Evolutionary conservation across 1,284 basidiomycete genomes (phyloP).

Genomic region (Thelephora terrestris): DNA sequence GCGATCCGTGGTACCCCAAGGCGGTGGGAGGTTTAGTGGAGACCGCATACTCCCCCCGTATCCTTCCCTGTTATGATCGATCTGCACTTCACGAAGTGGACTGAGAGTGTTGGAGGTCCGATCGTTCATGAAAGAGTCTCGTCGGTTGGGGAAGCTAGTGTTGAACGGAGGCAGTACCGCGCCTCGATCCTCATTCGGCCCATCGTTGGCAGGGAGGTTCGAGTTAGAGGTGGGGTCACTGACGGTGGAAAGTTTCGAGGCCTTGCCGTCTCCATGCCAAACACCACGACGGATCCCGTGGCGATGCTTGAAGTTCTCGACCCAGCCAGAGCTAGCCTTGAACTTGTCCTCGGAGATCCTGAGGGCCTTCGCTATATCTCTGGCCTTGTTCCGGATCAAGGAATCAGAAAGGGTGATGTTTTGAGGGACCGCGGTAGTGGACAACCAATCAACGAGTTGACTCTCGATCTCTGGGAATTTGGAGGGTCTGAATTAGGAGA

Average conservation of each 20-base stretch:
- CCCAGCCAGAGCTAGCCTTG: constrained; percentile 86
- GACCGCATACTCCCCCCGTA: neutral
- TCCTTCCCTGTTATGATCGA: neutral
- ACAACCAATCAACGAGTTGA: constrained; percentile 51
- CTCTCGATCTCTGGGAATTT: constrained; percentile 75
- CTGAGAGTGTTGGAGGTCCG: neutral
- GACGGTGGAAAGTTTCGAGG: constrained; percentile 20
- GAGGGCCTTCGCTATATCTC: constrained; percentile 50
- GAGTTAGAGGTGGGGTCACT: constrained; percentile 8
- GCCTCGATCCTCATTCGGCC: neutral
- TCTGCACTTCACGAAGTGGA: neutral
- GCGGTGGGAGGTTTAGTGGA: neutral
- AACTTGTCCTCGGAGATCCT: constrained; percentile 62
- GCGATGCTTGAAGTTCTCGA: constrained; percentile 85
- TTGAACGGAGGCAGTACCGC: neutral
- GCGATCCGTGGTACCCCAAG: neutral
- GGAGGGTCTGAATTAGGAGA: constrained; percentile 38
- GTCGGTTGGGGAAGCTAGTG: neutral
- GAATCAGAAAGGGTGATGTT: constrained; percentile 57
- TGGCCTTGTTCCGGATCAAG: constrained; percentile 62
- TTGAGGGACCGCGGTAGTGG: constrained; percentile 33
- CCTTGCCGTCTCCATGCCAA: constrained; percentile 35
- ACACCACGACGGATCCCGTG: constrained; percentile 60
- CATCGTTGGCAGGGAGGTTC: neutral
- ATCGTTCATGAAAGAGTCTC: neutral